Base-by-base conservation (phyloP, 2,329 filamentous ascomycete genomes). In the Diaporthe australafricana region DNA sequence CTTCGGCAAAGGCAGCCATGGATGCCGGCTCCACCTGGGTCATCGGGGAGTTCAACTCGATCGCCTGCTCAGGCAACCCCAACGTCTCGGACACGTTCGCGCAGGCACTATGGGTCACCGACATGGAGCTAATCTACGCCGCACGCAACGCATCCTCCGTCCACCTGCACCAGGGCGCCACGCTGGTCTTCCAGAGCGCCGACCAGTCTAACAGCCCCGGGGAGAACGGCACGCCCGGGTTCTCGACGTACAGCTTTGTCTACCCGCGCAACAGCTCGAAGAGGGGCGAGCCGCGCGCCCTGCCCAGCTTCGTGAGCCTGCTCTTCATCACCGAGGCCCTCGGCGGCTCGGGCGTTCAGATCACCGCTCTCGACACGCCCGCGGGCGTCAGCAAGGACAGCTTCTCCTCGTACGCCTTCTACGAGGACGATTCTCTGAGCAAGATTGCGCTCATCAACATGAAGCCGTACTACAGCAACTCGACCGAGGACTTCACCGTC, bases 21-120 rank as follows among this genome's bases (percentile, higher is more conserved):
- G 60, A 65, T 3, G 42, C 30, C 30, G 60, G 60, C 3, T 65
- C 45, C 8, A 27, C 30, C 16, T 65, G 60, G 60, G 75, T 79
- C 57, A 79, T 83, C 20, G 82, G 81, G 47, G 82, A 84, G 72
- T 82, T 81, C 75, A 84, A 83, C 77, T 81, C 79, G 5, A 81
- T 84, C 60, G 79, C 81, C 7, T 84, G 82, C 72, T 78, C 77
- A n/a, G 82, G 82, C 9, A 78, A 78, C 32, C 80, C 81, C 0
- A 78, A 79, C 70, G 81, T 84, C n/a, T 80, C 80, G 3, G 82
- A 84, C 72, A 83, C 81, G 0, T 83, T 83, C 68, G 81, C 80
- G 1, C 79, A 83, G 69, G 82, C 82, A 0, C 76, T 84, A 3
- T 83, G 82, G 82, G 79, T 81, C 20, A 77, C 81, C 12, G 81